Conservation (phyloP, 208 protist genomes). For the Acanthamoeba castellanii region DNA sequence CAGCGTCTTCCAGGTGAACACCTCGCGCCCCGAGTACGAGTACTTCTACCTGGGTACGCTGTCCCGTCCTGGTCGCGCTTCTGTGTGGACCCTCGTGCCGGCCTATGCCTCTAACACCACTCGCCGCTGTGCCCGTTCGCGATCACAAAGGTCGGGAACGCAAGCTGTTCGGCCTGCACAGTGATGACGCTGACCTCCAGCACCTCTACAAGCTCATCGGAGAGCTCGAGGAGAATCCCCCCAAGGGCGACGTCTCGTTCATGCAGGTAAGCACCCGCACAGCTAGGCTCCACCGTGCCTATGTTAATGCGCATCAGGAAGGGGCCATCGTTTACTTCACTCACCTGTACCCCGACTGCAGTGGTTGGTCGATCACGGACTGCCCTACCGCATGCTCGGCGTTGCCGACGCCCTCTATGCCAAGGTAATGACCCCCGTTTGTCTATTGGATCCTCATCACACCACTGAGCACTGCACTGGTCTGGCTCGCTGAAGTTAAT, state of each 20-base stretch:
- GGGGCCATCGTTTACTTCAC: too few relatives aligned
- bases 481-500: not conserved
- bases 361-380: constrained; percentile 18
- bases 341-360: not conserved
- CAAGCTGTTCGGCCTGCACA: constrained; percentile 49
- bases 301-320: not conserved
- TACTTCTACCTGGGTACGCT: constrained; percentile 21
- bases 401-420: constrained; percentile 24
- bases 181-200: constrained; percentile 2
- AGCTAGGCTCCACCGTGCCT: not conserved
- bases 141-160: constrained; percentile 12
- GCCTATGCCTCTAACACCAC: not conserved
- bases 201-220: constrained; percentile 24
- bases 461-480: not conserved
- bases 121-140: not conserved
- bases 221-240: constrained; percentile 42
- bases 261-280: not conserved
- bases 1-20: constrained; percentile 42
- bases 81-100: not conserved
- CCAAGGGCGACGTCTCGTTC: constrained; percentile 32
- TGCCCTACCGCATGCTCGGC: constrained; percentile 52
- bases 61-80: not conserved
- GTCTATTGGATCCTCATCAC: not conserved
- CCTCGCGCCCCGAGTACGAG: constrained; percentile 23
- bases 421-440: not conserved